Base-by-base conservation (phyloP, 257 asterid genomes). In the Striga asiatica region DNA sequence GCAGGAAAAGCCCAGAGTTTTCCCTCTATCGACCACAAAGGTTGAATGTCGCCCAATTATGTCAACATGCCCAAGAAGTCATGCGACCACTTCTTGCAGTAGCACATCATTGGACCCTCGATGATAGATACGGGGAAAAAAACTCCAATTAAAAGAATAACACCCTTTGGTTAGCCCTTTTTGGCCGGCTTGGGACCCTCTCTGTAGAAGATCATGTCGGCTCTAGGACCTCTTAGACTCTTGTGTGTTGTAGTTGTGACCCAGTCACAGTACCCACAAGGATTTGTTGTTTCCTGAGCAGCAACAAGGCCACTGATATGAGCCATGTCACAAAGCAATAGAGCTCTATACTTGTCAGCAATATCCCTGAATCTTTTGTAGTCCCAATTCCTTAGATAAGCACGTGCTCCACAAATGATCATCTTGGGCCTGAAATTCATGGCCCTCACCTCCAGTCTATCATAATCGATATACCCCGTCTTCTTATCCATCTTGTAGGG, bases 161-260 rank as follows among this genome's bases (percentile, higher is more conserved):
- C 87, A 74, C 61, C 89, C 71, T 82, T 89, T 0, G 97, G 95
- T 62, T 85, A 80, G 56, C 95, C 93, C 65, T 82, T 80, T 78
- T 85, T 85, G 45, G 81, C 65, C 12, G 74, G 82, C 81, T 79
- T 85, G 28, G 79, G 83, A 56, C 95, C 95, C 77, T 85, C 82
- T 62, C 95, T 71, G 71, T 73, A 85, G 81, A 85, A 85, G 71
- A 85, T 85, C 95, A 85, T 85, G 60, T 89, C 95, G 49, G 93
- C 88, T 64, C 97, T 74, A 0, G 95, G 95, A 42, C 95, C 97
- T 39, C 97, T 76, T 69, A 88, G 76, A 53, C 95, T 85, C 82
- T 88, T 88, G 83, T 88, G 97, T 5, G 97, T 85, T 29, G 97
- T 88, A 5, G 97, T 88, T n/a, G 97, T 88, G 65, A 88, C 97